A percentile compares a stretch with the other conserved stretches of the same genome.
These are phyloP conservation scores for Hemisphaericaspora lyxosophila DNA, from an alignment of 1,139 yeast species.

Conservation along the genomic window DNA sequence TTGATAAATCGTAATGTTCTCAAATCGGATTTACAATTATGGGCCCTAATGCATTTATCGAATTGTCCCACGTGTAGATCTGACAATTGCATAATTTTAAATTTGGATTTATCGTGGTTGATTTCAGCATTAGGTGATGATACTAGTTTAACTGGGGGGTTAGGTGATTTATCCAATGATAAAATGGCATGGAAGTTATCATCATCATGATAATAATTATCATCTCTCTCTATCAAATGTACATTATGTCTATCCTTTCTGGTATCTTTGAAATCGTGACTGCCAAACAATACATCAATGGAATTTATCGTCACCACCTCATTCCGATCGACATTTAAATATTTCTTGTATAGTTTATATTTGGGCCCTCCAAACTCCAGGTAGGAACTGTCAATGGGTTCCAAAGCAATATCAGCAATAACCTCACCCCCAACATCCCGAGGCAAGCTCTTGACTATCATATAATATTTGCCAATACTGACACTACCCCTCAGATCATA, in stretches of 20 bases:
- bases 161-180: conserved; percentile 6
- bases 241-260: too few species aligned
- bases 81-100: conserved; percentile 38
- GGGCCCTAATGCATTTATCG: too few species aligned
- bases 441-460: conserved; percentile 14
- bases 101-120: conserved; percentile 13
- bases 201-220: too few species aligned
- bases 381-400: conserved; percentile 9
- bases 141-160: background rate
- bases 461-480: conserved; percentile 14
- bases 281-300: conserved; percentile 28
- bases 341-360: conserved; percentile 12
- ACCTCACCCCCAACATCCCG: conserved; percentile 14
- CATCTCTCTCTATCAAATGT: too few species aligned
- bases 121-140: conserved; percentile 5
- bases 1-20: conserved; percentile 32
- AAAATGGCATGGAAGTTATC: conserved; percentile 14
- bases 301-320: conserved; percentile 20
- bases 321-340: too few species aligned
- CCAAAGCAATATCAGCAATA: conserved; percentile 16
- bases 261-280: conserved; percentile 22
- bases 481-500: conserved; percentile 7
- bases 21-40: conserved; percentile 29
- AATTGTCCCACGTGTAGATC: conserved; percentile 43
- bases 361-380: conserved; percentile 7